Evolutionary conservation across 345 rosid species (phyloP).

Genomic region (Salix udensis): DNA sequence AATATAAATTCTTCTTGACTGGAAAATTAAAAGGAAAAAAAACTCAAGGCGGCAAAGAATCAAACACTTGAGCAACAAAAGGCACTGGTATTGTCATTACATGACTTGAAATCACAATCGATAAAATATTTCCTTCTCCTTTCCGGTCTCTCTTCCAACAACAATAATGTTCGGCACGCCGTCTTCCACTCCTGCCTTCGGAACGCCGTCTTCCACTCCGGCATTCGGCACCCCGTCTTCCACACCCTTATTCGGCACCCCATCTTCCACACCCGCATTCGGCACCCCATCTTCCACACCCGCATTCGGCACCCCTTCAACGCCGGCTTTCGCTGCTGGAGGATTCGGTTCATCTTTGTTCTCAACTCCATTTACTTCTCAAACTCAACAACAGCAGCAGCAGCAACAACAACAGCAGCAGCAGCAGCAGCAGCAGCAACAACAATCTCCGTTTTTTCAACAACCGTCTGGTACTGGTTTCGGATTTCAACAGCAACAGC

Average conservation of each 20-base stretch:
- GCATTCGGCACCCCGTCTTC: slow-evolving; percentile 38
- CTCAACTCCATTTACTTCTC: slow-evolving; percentile 74
- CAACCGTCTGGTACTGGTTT: slow-evolving; percentile 38
- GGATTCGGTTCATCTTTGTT: slow-evolving; percentile 65
- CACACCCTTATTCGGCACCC: slow-evolving; percentile 54
- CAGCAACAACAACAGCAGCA: slow-evolving; percentile 51
- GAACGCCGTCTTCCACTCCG: slow-evolving; percentile 34
- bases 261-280: slow-evolving; percentile 24
- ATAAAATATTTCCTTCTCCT: background rate
- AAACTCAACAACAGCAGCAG: slow-evolving; percentile 39
- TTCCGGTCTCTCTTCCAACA: slow-evolving; percentile 15
- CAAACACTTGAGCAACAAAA: slow-evolving; percentile 1
- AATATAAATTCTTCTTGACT: no score
- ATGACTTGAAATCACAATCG: background rate
- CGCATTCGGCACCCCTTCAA: slow-evolving; percentile 45
- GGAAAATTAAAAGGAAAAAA: no score
- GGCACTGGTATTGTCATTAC: background rate
- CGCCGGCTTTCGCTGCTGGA: slow-evolving; percentile 53
- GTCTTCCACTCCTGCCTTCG: slow-evolving; percentile 49
- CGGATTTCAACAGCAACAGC: slow-evolving; percentile 37
- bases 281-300: slow-evolving; percentile 8
- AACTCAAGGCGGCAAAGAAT: slow-evolving; percentile 12
- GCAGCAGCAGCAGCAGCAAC: no score
- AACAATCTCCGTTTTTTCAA: slow-evolving; percentile 33
- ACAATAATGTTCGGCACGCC: slow-evolving; percentile 42